These are phyloP conservation scores for Maudiozyma humilis DNA, from an alignment of 1,139 yeast genomes.

Conservation along the genomic window DNA sequence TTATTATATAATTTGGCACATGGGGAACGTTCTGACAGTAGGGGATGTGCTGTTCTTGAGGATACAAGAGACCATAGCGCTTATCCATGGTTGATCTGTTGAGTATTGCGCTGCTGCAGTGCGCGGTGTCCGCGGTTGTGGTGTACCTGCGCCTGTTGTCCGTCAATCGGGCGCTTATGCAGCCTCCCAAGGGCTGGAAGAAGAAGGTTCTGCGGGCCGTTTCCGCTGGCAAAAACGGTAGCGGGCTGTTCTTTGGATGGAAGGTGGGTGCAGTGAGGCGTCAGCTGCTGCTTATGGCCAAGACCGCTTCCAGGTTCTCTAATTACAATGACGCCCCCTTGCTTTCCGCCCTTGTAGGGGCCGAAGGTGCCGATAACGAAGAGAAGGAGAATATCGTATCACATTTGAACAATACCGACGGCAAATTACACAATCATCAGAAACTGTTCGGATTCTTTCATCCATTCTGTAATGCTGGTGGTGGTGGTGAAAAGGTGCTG, in stretches of 20 bases:
- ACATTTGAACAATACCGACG: slow-evolving; percentile 3
- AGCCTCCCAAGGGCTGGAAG: slow-evolving; percentile 1
- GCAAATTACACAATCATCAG: slow-evolving; percentile 27
- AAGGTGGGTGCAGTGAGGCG: slow-evolving; percentile 40
- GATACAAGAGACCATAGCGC: not conserved
- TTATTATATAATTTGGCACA: too few species aligned
- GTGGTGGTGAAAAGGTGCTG: slow-evolving; percentile 94
- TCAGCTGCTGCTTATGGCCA: slow-evolving; percentile 45
- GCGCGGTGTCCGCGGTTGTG: slow-evolving; percentile 3
- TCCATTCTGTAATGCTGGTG: slow-evolving; percentile 93
- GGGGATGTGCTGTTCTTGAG: too few species aligned
- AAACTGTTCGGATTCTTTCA: slow-evolving; percentile 74
- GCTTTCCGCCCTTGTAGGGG: too few species aligned
- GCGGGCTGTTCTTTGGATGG: slow-evolving; percentile 18
- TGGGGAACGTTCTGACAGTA: too few species aligned
- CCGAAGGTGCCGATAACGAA: too few species aligned
- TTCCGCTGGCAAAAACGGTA: not conserved
- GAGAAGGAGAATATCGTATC: not conserved
- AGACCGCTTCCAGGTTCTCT: slow-evolving; percentile 33
- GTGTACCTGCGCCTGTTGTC: slow-evolving; percentile 10
- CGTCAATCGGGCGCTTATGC: slow-evolving; percentile 5
- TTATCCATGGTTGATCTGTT: not conserved
- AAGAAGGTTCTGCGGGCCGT: not conserved
- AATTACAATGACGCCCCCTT: slow-evolving; percentile 10
- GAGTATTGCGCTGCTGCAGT: slow-evolving; percentile 7